Percentiles rank a stretch among this genome's conserved stretches.
These are phyloP conservation scores for Hortaea sp. DNA, from an alignment of 2,329 filamentous ascomycete genomes.

Conservation along the genomic window DNA sequence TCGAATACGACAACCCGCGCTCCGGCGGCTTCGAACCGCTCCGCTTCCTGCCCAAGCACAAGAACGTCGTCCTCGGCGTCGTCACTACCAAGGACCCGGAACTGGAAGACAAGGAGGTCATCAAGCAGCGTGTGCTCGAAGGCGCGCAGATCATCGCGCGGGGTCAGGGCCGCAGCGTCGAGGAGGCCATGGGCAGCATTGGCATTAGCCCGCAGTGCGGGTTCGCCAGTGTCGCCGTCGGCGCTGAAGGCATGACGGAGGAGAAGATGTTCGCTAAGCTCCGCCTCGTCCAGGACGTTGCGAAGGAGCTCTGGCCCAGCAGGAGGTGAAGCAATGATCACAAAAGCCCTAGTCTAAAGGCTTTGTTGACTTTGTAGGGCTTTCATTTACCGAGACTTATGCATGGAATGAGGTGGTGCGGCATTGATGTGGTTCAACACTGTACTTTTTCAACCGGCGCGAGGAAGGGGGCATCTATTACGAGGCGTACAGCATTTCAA, in stretches of 20 bases:
- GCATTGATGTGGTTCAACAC: background rate
- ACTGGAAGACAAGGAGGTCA: slow-evolving; percentile 25
- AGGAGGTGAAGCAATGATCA: slow-evolving; percentile 7
- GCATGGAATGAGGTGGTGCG: background rate
- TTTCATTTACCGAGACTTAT: background rate
- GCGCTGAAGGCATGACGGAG: slow-evolving; percentile 28
- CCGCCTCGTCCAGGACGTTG: slow-evolving; percentile 27
- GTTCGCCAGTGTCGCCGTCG: slow-evolving; percentile 28
- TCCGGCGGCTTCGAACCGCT: slow-evolving; percentile 30
- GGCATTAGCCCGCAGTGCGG: slow-evolving; percentile 30
- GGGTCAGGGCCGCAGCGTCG: slow-evolving; percentile 25
- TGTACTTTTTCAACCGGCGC: background rate
- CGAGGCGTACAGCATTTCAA: too few species aligned
- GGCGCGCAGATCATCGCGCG: slow-evolving; percentile 29
- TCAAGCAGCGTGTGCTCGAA: slow-evolving; percentile 25
- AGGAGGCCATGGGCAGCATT: slow-evolving; percentile 29
- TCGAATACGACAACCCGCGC: slow-evolving; percentile 30
- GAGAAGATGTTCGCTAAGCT: slow-evolving; percentile 31
- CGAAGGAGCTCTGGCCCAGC: slow-evolving; percentile 27
- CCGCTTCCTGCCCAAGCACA: slow-evolving; percentile 27
- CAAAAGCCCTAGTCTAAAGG: slow-evolving; percentile 3
- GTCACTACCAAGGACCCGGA: slow-evolving; percentile 28
- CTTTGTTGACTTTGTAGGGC: background rate
- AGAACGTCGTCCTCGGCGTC: slow-evolving; percentile 31
- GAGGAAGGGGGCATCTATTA: too few species aligned